Evolutionary conservation across 179 eudicot genomes (phyloP).

Genomic region (Carnegiea gigantea): DNA sequence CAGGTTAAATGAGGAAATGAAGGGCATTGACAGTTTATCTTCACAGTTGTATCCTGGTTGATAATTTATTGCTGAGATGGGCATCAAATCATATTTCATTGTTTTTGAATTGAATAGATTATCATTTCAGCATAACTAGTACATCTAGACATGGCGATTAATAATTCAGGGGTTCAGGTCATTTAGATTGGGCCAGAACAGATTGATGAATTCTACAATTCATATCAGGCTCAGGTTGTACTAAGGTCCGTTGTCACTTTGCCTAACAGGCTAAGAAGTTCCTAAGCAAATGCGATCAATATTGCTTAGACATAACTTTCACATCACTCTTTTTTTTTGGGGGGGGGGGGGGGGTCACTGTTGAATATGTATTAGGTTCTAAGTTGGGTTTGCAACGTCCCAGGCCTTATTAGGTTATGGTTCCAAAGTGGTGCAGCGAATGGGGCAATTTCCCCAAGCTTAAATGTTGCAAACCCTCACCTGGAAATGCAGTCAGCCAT

Average conservation of each 20-base stretch:
- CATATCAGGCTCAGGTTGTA: background rate
- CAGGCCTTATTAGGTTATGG: too few relatives aligned
- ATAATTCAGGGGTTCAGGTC: background rate
- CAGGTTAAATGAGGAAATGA: conserved; percentile 96
- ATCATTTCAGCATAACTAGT: background rate
- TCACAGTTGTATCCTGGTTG: conserved; percentile 74
- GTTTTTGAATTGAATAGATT: background rate
- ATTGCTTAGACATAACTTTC: too few relatives aligned
- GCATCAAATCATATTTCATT: background rate
- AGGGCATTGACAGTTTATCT: conserved; percentile 68
- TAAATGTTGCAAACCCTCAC: background rate
- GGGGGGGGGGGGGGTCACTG: too few relatives aligned
- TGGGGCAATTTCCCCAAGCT: background rate
- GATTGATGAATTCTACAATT: background rate
- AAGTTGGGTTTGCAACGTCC: too few relatives aligned
- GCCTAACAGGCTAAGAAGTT: background rate
- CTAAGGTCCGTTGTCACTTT: background rate
- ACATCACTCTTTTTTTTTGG: too few relatives aligned
- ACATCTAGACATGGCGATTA: background rate
- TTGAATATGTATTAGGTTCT: too few relatives aligned
- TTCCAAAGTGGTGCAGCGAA: too few relatives aligned
- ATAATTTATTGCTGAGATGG: background rate
- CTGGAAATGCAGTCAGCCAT: background rate
- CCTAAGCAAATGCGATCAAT: background rate
- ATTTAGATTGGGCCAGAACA: background rate